These are phyloP conservation scores for Escallonia rubra DNA, from an alignment of 129 eudicot genomes.

Conservation along the genomic window DNA sequence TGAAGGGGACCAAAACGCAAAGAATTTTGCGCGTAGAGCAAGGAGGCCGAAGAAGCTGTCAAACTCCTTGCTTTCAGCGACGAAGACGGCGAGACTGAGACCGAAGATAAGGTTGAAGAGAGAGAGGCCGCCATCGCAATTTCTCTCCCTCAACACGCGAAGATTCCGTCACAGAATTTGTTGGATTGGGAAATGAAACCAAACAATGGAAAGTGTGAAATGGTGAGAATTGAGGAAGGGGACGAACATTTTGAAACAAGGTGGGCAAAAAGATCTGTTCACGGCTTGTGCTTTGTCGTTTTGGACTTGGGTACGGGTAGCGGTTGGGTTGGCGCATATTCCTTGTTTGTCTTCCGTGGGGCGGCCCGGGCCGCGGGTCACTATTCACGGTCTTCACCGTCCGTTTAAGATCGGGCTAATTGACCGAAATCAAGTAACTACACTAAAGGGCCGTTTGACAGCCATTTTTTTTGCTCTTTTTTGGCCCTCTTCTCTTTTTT, in stretches of 20 bases:
- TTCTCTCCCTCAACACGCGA: background rate
- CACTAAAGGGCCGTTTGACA: too few relatives aligned
- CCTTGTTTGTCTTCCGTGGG: background rate
- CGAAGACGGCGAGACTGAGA: slow-evolving; percentile 11
- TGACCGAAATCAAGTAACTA: too few relatives aligned
- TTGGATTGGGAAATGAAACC: background rate
- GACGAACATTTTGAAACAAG: too few relatives aligned
- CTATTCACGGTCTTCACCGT: too few relatives aligned
- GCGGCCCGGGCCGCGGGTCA: too few relatives aligned
- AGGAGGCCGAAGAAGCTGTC: background rate
- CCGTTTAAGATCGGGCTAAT: too few relatives aligned
- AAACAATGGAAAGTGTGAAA: background rate
- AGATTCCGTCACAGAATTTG: background rate
- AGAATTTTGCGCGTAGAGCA: slow-evolving; percentile 3
- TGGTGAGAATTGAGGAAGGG: background rate
- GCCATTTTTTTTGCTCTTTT: too few relatives aligned
- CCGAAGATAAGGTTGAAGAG: slow-evolving; percentile 13
- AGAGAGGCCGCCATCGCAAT: slow-evolving; percentile 23
- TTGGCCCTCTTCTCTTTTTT: too few relatives aligned
- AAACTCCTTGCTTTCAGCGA: slow-evolving; percentile 3
- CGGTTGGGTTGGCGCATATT: background rate
- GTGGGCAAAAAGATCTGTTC: background rate
- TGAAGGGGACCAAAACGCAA: slow-evolving; percentile 11
- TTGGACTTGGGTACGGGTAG: background rate
- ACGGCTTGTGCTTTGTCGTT: background rate